A percentile compares a stretch with the other conserved stretches of the same genome.
These are phyloP conservation scores for Coemansia sp. DNA, from an alignment of 192 early-diverging fungal genomes.

Conservation along the genomic window DNA sequence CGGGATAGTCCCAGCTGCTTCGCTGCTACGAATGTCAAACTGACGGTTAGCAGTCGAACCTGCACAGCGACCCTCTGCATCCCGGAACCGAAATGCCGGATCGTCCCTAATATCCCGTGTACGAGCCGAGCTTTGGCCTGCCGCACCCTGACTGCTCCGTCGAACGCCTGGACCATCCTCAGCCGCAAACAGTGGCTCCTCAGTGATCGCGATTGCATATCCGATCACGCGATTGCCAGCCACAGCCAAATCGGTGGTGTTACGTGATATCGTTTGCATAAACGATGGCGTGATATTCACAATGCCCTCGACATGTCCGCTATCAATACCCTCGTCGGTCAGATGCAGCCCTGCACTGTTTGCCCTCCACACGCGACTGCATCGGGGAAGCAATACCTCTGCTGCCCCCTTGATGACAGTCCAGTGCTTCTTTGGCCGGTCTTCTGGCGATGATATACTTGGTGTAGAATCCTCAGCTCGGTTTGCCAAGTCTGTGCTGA, in stretches of 20 bases:
- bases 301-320: constrained; percentile 15
- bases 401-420: constrained; percentile 40
- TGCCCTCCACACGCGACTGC: constrained; percentile 29
- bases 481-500: not conserved
- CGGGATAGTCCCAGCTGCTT: not conserved
- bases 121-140: not conserved
- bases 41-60: not conserved
- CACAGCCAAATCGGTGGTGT: constrained; percentile 32
- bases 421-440: constrained; percentile 24
- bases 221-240: constrained; percentile 42
- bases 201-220: constrained; percentile 42
- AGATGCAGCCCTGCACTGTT: not conserved
- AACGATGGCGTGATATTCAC: constrained; percentile 16
- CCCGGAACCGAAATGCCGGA: constrained; percentile 1
- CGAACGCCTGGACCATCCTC: not conserved
- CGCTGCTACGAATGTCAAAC: not conserved
- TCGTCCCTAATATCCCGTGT: not conserved
- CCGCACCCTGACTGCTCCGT: not conserved
- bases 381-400: constrained; percentile 26
- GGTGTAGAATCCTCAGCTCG: not conserved
- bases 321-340: constrained; percentile 10
- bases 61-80: not conserved
- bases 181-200: constrained; percentile 23
- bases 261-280: constrained; percentile 24
- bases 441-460: not conserved